Percentiles rank a stretch among this genome's conserved stretches.
Evolutionary conservation across 306 rosid species (phyloP).

Genomic region (Fagus crenata): DNA sequence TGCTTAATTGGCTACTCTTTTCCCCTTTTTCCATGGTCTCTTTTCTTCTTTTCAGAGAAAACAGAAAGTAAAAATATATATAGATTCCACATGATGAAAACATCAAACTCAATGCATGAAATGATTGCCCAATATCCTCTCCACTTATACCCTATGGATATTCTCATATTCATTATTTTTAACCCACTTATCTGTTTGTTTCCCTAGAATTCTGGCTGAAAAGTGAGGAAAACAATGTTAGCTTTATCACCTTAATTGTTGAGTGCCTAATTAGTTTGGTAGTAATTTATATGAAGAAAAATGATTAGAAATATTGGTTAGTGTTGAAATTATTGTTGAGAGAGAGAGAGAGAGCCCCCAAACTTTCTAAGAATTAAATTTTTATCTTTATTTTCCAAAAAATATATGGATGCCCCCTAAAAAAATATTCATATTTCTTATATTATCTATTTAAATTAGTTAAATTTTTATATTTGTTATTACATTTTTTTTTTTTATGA

Average conservation of each 20-base stretch:
- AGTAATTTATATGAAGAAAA: not conserved
- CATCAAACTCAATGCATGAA: conserved; percentile 19
- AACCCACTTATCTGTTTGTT: not conserved
- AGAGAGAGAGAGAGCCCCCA: no score
- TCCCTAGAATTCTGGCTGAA: not conserved
- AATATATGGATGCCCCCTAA: no score
- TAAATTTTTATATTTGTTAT: no score
- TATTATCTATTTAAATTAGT: no score
- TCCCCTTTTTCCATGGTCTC: conserved; percentile 5
- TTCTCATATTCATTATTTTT: not conserved
- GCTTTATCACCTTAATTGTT: not conserved
- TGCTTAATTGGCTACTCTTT: conserved; percentile 10
- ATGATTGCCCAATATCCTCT: conserved; percentile 26
- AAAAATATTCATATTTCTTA: no score
- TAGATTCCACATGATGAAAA: conserved; percentile 22
- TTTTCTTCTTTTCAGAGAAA: conserved; percentile 25
- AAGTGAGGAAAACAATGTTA: not conserved
- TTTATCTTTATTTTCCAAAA: no score
- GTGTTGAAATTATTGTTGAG: no score
- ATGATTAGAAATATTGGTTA: no score
- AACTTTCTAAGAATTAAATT: no score
- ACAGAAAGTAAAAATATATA: not conserved
- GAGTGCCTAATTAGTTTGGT: not conserved
- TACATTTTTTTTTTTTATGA: no score
- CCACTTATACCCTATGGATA: conserved; percentile 7